Conservation (phyloP, 257 asterid species). For the Craterostigma plantagineum region DNA sequence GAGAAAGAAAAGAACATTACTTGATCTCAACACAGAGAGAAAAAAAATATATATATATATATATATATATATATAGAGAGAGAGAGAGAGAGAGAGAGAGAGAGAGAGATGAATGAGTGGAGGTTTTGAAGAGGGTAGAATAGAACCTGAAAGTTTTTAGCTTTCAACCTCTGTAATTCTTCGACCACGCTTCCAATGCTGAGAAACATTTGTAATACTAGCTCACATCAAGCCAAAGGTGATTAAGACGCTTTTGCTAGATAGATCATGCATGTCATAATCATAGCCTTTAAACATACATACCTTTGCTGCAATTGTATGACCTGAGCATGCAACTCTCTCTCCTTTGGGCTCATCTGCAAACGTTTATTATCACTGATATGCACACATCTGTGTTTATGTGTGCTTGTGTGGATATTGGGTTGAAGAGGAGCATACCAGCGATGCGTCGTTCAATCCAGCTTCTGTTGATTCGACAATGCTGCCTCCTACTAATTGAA, state of each 20-base stretch:
- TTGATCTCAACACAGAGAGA: background rate
- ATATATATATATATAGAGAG: no score
- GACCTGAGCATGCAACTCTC: conserved; percentile 63
- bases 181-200: no score
- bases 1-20: conserved; percentile 7
- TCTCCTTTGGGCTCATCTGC: conserved; percentile 34
- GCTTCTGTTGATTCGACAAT: background rate
- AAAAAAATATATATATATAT: no score
- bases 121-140: no score
- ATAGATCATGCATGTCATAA: background rate
- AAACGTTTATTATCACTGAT: conserved; percentile 16
- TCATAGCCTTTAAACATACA: background rate
- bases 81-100: no score
- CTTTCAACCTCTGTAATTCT: no score
- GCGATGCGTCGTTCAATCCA: background rate
- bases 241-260: background rate
- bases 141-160: no score
- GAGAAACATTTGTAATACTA: background rate
- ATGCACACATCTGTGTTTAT: background rate
- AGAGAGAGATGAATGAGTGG: no score
- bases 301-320: conserved; percentile 91
- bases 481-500: background rate
- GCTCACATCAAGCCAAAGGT: background rate
- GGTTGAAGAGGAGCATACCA: background rate
- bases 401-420: background rate